phyloP scores from a whole-genome alignment of 805 yeast species.

The Yarrowia sp. region DNA sequence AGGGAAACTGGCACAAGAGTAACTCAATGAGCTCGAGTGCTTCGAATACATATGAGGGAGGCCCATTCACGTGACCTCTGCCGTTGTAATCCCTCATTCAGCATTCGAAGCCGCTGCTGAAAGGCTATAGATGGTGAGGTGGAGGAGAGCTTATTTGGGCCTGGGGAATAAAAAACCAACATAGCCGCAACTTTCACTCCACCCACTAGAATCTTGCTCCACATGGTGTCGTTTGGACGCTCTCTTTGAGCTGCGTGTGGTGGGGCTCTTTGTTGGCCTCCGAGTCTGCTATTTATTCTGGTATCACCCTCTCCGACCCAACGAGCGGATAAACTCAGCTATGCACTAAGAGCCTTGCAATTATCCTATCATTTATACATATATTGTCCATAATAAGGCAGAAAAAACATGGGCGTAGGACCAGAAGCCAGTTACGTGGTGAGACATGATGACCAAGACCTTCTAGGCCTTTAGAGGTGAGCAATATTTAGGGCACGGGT shows the following conservation, averaged over 20 bases:
- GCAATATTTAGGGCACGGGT: too few species aligned
- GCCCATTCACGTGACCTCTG: not conserved
- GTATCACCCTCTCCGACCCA: too few species aligned
- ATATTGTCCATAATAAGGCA: not conserved
- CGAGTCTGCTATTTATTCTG: too few species aligned
- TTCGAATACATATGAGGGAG: not conserved
- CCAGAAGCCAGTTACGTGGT: too few species aligned
- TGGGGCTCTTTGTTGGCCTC: not conserved
- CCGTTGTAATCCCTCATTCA: not conserved
- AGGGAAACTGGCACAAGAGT: not conserved
- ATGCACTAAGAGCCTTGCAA: not conserved
- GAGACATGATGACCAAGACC: too few species aligned
- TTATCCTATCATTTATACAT: too few species aligned
- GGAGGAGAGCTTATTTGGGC: not conserved
- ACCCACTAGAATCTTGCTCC: not conserved
- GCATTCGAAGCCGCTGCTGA: not conserved
- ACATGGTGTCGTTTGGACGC: not conserved
- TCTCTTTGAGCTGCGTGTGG: not conserved
- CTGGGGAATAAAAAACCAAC: not conserved
- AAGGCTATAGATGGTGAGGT: not conserved
- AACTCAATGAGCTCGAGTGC: too few species aligned
- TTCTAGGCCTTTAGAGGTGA: too few species aligned
- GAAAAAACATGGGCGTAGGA: not conserved
- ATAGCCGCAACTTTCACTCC: not conserved
- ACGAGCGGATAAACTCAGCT: not conserved